Percentiles rank a stretch among this genome's conserved stretches.
phyloP scores from a whole-genome alignment of 2,329 filamentous ascomycete genomes.

The Davidsoniella neocaledoniae region DNA sequence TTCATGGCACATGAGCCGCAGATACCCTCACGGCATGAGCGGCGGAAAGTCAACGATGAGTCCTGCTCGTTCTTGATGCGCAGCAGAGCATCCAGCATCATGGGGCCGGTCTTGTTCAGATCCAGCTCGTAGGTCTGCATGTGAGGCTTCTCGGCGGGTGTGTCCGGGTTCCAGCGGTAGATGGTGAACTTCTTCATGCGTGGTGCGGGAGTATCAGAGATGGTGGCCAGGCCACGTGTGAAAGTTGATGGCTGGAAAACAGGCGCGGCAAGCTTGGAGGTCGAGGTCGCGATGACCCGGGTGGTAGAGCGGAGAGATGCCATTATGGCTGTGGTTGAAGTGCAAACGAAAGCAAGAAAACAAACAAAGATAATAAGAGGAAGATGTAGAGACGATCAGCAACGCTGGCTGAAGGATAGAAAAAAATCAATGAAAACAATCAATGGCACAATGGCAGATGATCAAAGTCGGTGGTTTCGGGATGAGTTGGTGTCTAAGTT shows the following conservation, averaged over 20 bases:
- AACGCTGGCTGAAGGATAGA: background rate
- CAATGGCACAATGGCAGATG: background rate
- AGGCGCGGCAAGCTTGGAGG: conserved; percentile 24
- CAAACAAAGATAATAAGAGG: background rate
- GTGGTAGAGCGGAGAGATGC: conserved; percentile 44
- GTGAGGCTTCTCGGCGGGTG: conserved; percentile 76
- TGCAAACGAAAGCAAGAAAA: background rate
- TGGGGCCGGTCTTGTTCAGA: conserved; percentile 96
- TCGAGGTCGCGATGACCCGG: conserved; percentile 32
- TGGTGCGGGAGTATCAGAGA: conserved; percentile 45
- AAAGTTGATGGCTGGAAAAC: conserved; percentile 26
- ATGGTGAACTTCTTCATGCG: conserved; percentile 86
- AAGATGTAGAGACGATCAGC: background rate
- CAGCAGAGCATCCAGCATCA: conserved; percentile 94
- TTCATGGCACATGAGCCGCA: conserved; percentile 99
- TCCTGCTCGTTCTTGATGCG: conserved; percentile 99
- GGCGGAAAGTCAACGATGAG: conserved; percentile 85
- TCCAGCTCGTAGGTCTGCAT: conserved; percentile 95
- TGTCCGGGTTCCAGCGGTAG: conserved; percentile 97
- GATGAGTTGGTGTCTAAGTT: conserved; percentile 2
- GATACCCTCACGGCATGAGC: conserved; percentile 95
- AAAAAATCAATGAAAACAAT: background rate
- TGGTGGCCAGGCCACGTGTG: conserved; percentile 36
- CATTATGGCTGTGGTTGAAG: conserved; percentile 25
- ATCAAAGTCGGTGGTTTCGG: conserved; percentile 1